These are phyloP conservation scores for Combretum micranthum DNA, from an alignment of 345 rosid species.

Conservation along the genomic window DNA sequence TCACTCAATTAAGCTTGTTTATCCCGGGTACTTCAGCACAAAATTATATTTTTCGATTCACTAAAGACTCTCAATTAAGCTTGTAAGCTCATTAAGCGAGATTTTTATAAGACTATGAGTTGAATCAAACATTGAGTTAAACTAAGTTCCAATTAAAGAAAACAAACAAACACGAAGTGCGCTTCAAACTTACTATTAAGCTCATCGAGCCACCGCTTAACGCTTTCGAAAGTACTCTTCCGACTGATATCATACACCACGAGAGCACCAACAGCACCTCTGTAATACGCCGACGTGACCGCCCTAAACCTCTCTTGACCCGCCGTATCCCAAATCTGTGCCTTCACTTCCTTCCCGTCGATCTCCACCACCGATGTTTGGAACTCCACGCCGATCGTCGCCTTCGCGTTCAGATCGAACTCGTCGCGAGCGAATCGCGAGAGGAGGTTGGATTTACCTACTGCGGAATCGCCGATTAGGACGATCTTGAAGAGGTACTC, in stretches of 20 bases:
- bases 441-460: slow-evolving; percentile 81
- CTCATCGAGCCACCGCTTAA: slow-evolving; percentile 87
- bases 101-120: too few species aligned
- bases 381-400: slow-evolving; percentile 91
- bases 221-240: slow-evolving; percentile 64
- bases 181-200: slow-evolving; percentile 46
- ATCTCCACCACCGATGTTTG: slow-evolving; percentile 80
- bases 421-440: slow-evolving; percentile 78
- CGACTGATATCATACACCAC: slow-evolving; percentile 82
- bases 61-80: too few species aligned
- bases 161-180: not conserved
- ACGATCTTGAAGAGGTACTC: slow-evolving; percentile 92
- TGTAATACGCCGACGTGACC: slow-evolving; percentile 90
- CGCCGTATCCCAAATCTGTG: slow-evolving; percentile 99
- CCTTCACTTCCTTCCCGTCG: slow-evolving; percentile 84
- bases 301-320: slow-evolving; percentile 96
- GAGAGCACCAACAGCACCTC: slow-evolving; percentile 95
- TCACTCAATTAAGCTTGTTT: too few species aligned
- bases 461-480: slow-evolving; percentile 87
- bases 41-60: too few species aligned
- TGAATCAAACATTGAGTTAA: too few species aligned
- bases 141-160: too few species aligned
- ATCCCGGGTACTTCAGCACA: too few species aligned
- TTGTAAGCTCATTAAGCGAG: too few species aligned
- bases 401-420: slow-evolving; percentile 83